Evolutionary conservation across 2,329 filamentous ascomycete genomes (phyloP).

Genomic region (Conoideocrella luteorostrata): DNA sequence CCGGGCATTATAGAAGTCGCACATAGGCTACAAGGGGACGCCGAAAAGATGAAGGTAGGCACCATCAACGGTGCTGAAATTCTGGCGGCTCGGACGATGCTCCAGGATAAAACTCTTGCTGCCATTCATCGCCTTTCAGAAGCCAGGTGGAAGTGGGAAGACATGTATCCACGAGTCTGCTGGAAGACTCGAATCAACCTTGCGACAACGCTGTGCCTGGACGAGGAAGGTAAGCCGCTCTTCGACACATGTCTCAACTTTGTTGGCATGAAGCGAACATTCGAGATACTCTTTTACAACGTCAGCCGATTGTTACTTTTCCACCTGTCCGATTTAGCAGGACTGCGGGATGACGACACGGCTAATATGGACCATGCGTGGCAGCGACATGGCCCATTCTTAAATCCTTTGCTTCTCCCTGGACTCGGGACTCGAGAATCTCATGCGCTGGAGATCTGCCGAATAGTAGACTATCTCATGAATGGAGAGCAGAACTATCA

Average conservation of each 20-base stretch:
- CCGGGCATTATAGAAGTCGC: constrained; percentile 8
- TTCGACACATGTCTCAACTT: constrained; percentile 8
- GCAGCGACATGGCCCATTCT: constrained; percentile 6
- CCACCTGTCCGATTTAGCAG: constrained; percentile 2
- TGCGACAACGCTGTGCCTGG: constrained; percentile 4
- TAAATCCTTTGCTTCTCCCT: constrained; percentile 7
- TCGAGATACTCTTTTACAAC: constrained; percentile 8
- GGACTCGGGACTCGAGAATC: constrained; percentile 3
- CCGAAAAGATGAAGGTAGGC: constrained; percentile 2
- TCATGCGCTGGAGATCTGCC: constrained; percentile 8
- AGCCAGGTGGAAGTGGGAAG: constrained; percentile 8
- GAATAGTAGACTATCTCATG: constrained; percentile 9
- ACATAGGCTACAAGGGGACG: constrained; percentile 3
- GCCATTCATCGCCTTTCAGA: constrained; percentile 4
- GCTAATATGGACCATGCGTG: constrained; percentile 2
- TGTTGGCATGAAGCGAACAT: constrained; percentile 7
- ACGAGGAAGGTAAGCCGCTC: constrained; percentile 6
- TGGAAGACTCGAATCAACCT: constrained; percentile 7
- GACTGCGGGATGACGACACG: constrained; percentile 3
- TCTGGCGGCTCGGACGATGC: background rate
- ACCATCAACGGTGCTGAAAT: background rate
- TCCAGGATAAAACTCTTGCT: constrained; percentile 4
- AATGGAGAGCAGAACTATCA: constrained; percentile 8
- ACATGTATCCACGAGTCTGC: constrained; percentile 7
- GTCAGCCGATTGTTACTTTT: constrained; percentile 6